Evolutionary conservation across 495 filamentous ascomycete genomes (phyloP).

Genomic region (Durotheca rogersii): DNA sequence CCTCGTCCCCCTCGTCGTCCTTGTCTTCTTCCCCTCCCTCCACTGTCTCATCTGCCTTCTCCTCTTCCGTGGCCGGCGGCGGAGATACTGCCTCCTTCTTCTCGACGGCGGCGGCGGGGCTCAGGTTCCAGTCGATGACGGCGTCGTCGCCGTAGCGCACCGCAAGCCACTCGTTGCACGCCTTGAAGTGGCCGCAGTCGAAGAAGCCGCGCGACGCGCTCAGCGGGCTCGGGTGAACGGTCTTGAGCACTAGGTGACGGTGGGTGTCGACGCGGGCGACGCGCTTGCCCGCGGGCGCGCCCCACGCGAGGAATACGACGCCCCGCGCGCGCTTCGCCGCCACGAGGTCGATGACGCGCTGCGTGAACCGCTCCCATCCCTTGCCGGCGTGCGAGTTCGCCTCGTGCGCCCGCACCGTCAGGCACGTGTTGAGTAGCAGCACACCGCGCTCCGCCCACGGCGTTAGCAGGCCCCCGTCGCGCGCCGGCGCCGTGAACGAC

Average conservation of each 20-base stretch:
- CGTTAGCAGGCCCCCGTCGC: slow-evolving; percentile 75
- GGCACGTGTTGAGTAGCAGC: slow-evolving; percentile 85
- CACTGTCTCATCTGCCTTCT: slow-evolving; percentile 11
- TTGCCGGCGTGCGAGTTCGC: slow-evolving; percentile 77
- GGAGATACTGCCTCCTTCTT: too few species aligned
- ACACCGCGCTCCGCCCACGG: slow-evolving; percentile 94
- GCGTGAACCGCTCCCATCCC: slow-evolving; percentile 93
- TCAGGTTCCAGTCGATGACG: slow-evolving; percentile 86
- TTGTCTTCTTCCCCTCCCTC: slow-evolving; percentile 13
- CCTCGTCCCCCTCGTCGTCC: slow-evolving; percentile 17
- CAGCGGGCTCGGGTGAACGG: slow-evolving; percentile 87
- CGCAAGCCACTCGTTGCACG: slow-evolving; percentile 86
- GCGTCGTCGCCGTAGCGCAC: slow-evolving; percentile 71
- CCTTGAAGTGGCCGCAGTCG: slow-evolving; percentile 81
- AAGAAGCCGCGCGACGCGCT: slow-evolving; percentile 82
- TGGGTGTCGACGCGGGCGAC: slow-evolving; percentile 66
- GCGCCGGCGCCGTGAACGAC: slow-evolving; percentile 68
- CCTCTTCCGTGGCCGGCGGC: slow-evolving; percentile 22
- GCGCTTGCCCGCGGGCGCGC: slow-evolving; percentile 72
- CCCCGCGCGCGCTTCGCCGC: slow-evolving; percentile 70
- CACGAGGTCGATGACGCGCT: slow-evolving; percentile 84
- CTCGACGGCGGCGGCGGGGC: slow-evolving; percentile 30
- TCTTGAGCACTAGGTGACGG: slow-evolving; percentile 77
- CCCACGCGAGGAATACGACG: slow-evolving; percentile 96
- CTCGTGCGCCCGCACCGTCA: slow-evolving; percentile 86